phyloP scores from a whole-genome alignment of 805 yeast genomes.

The Lipomyces orientalis region DNA sequence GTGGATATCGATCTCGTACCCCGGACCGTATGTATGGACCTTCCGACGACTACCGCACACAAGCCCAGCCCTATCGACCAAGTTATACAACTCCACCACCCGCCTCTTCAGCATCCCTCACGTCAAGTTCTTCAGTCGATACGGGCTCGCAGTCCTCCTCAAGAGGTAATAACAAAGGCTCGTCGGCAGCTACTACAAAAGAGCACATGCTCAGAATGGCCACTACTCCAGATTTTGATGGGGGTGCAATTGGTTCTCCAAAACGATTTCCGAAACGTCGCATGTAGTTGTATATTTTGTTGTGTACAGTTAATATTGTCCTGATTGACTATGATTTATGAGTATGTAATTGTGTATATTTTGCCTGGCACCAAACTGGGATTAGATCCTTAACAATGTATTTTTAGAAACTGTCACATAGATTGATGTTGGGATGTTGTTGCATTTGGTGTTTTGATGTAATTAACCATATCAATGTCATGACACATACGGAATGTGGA shows the following conservation, averaged over 20 bases:
- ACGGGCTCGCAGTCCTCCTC: slow-evolving; percentile 4
- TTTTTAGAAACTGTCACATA: background rate
- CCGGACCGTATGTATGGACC: slow-evolving; percentile 8
- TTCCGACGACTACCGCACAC: slow-evolving; percentile 7
- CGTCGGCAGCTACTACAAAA: background rate
- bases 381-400: background rate
- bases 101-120: slow-evolving; percentile 1
- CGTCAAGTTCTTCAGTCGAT: slow-evolving; percentile 7
- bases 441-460: background rate
- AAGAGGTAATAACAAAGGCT: background rate
- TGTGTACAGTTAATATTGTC: background rate
- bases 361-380: background rate
- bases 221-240: slow-evolving; percentile 14
- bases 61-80: slow-evolving; percentile 10
- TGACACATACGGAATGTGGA: too few species aligned
- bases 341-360: background rate
- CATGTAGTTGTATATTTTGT: background rate
- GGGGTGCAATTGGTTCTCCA: slow-evolving; percentile 4
- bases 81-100: slow-evolving; percentile 10
- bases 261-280: slow-evolving; percentile 14
- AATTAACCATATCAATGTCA: too few species aligned
- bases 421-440: background rate
- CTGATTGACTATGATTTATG: background rate
- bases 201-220: slow-evolving; percentile 9
- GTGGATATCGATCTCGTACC: slow-evolving; percentile 2